These are phyloP conservation scores for Tetraselmis striata DNA, from an alignment of 139 green algal species.

Conservation along the genomic window DNA sequence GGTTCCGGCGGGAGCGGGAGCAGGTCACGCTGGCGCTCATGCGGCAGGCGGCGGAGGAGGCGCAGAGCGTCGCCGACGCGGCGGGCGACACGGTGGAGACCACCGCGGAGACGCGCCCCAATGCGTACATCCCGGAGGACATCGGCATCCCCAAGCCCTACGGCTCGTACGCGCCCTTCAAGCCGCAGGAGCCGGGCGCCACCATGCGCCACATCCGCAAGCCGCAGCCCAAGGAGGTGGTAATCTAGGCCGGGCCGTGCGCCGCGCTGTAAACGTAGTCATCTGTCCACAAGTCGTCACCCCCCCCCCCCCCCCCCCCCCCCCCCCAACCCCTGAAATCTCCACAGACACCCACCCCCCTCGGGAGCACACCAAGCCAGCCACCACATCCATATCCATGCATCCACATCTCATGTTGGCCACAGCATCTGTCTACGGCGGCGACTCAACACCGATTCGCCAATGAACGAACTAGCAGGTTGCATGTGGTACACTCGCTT, in stretches of 20 bases:
- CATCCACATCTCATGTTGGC: too few species aligned
- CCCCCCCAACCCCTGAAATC: too few species aligned
- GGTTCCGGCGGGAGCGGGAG: constrained; percentile 26
- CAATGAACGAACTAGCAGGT: too few species aligned
- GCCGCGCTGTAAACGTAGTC: too few species aligned
- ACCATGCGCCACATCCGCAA: constrained; percentile 76
- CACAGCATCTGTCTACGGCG: too few species aligned
- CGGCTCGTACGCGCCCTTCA: constrained; percentile 69
- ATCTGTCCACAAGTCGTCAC: too few species aligned
- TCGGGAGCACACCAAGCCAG: too few species aligned
- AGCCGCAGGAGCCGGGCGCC: constrained; percentile 53
- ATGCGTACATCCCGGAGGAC: constrained; percentile 80
- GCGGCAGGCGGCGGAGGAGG: constrained; percentile 20
- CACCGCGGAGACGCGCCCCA: constrained; percentile 57
- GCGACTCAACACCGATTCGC: too few species aligned
- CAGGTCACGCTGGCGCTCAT: constrained; percentile 12
- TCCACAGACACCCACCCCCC: too few species aligned
- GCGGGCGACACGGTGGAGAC: constrained; percentile 1
- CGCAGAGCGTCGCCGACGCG: not conserved
- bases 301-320: too few species aligned
- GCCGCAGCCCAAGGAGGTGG: constrained; percentile 53
- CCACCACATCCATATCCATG: too few species aligned
- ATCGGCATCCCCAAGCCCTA: constrained; percentile 81
- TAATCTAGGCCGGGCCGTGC: constrained; percentile 41
- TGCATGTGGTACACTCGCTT: too few species aligned